These are phyloP conservation scores for Tricholoma terreum DNA, from an alignment of 768 basidiomycete genomes.

Conservation along the genomic window DNA sequence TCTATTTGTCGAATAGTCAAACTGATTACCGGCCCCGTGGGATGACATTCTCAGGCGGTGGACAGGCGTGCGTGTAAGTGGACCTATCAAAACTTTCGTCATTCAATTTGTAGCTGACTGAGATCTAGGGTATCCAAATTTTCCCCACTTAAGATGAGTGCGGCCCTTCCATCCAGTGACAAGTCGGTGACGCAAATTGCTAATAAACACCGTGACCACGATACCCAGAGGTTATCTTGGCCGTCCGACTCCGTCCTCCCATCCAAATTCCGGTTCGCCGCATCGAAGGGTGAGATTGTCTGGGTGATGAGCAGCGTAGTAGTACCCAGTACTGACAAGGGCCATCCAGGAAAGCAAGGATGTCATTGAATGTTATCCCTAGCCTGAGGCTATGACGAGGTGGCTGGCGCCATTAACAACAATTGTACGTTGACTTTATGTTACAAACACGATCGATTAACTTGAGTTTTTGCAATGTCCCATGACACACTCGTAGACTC, in stretches of 20 bases:
- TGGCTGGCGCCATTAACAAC: too few species aligned
- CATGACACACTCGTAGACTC: too few species aligned
- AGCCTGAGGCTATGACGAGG: neutral
- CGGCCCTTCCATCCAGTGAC: neutral
- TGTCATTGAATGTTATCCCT: slow-evolving; percentile 7
- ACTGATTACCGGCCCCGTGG: slow-evolving; percentile 12
- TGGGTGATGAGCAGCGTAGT: slow-evolving; percentile 16
- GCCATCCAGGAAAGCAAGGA: slow-evolving; percentile 5
- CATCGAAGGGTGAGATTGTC: slow-evolving; percentile 12
- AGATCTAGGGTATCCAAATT: slow-evolving; percentile 38
- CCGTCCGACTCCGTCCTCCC: slow-evolving; percentile 15
- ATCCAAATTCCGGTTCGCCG: slow-evolving; percentile 14
- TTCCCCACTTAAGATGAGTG: slow-evolving; percentile 43
- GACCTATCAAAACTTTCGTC: neutral
- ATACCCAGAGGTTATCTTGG: slow-evolving; percentile 15
- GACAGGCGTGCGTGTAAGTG: slow-evolving; percentile 32
- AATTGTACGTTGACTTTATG: too few species aligned
- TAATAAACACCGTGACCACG: neutral
- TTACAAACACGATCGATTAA: too few species aligned
- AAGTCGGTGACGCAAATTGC: too few species aligned
- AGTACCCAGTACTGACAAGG: slow-evolving; percentile 12
- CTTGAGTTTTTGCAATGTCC: too few species aligned
- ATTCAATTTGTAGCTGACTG: neutral
- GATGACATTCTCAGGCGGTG: slow-evolving; percentile 35
- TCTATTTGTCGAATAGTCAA: slow-evolving; percentile 24